Evolutionary conservation across 345 rosid genomes (phyloP).

Genomic region (Salix purpurea): DNA sequence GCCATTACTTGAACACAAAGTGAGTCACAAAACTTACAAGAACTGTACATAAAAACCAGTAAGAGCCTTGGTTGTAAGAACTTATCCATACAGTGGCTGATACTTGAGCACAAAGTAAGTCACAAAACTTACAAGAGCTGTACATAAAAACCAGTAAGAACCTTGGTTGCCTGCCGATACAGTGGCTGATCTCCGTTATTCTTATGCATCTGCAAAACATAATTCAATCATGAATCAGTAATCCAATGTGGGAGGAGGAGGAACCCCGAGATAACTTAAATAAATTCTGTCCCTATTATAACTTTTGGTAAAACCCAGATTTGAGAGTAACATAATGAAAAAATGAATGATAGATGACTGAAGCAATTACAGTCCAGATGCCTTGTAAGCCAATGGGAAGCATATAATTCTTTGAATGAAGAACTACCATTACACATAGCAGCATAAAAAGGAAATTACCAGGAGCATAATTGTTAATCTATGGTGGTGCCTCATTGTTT

Average conservation of each 20-base stretch:
- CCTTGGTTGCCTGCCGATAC: not conserved
- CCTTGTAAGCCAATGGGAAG: not conserved
- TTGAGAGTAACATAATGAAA: not conserved
- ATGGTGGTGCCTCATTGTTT: not conserved
- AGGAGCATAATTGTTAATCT: not conserved
- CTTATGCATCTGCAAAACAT: not conserved
- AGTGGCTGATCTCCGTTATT: not conserved
- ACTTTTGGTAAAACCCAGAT: not conserved
- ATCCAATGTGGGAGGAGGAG: not conserved
- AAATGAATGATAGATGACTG: not conserved
- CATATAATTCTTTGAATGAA: not conserved
- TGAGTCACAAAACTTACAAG: no score
- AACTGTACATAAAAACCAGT: no score
- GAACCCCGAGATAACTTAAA: not conserved
- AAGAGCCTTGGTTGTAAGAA: no score
- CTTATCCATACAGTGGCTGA: no score
- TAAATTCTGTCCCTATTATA: not conserved
- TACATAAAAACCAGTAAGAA: not conserved
- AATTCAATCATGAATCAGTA: not conserved
- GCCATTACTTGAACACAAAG: no score
- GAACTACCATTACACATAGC: not conserved
- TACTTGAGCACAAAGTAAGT: no score
- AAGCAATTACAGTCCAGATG: not conserved
- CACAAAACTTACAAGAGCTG: not conserved
- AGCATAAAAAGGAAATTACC: not conserved